These are phyloP conservation scores for Kodamaea fungicola DNA, from an alignment of 1,139 yeast genomes.

Conservation along the genomic window DNA sequence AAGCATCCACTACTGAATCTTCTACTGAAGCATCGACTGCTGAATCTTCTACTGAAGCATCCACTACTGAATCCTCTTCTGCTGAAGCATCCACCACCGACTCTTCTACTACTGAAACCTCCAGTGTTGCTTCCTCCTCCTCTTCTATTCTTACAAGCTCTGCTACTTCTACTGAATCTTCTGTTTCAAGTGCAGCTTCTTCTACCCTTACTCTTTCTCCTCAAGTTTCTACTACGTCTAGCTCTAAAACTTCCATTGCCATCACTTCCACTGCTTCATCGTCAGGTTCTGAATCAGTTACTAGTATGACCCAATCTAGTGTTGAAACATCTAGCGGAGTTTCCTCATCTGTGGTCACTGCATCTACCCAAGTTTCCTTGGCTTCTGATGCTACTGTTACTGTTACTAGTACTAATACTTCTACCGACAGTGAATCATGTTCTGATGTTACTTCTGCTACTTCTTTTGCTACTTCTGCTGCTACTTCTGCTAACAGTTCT, in stretches of 20 bases:
- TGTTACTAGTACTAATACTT: conserved; percentile 9
- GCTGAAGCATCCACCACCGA: not conserved
- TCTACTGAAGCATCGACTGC: not conserved
- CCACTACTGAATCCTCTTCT: not conserved
- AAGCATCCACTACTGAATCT: not conserved
- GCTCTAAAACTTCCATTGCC: conserved; percentile 11
- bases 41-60: not conserved
- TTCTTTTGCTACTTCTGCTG: conserved; percentile 7
- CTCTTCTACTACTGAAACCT: not conserved
- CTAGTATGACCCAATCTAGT: conserved; percentile 11
- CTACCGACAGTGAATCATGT: conserved; percentile 5
- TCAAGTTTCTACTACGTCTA: not conserved
- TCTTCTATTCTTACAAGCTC: not conserved
- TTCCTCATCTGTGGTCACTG: conserved; percentile 7
- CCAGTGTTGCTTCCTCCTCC: not conserved
- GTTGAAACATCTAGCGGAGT: conserved; percentile 2
- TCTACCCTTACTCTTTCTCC: not conserved
- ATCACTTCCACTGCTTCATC: conserved; percentile 13
- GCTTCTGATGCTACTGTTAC: conserved; percentile 8
- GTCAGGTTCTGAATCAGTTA: conserved; percentile 5
- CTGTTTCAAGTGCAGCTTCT: not conserved
- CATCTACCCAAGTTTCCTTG: conserved; percentile 10
- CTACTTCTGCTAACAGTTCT: conserved; percentile 12
- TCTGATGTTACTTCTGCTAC: conserved; percentile 9
- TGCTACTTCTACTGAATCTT: conserved; percentile 1